Conservation (phyloP, 768 basidiomycete genomes). For the Pleurotus giganteus region DNA sequence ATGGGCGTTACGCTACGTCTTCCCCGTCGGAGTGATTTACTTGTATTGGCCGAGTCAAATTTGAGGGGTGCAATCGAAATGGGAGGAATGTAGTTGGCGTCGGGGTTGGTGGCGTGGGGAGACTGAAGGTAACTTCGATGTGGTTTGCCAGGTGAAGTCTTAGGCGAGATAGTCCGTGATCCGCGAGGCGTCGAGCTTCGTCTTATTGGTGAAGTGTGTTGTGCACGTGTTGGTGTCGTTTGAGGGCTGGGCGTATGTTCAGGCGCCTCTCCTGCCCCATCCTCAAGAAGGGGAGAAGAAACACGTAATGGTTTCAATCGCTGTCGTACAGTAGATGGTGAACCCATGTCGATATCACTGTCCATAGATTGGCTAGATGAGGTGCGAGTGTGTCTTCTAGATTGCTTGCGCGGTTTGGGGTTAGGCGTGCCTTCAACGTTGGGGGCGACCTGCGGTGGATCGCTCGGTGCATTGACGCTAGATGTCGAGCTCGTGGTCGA, state of each 20-base stretch:
- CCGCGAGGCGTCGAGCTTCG: constrained; percentile 11
- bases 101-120: constrained; percentile 45
- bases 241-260: constrained; percentile 13
- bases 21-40: constrained; percentile 12
- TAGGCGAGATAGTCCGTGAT: constrained; percentile 1
- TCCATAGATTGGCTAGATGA: constrained; percentile 18
- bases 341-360: background rate
- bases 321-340: background rate
- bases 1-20: constrained; percentile 51
- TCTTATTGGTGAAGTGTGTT: constrained; percentile 10
- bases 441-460: constrained; percentile 6
- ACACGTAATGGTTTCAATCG: background rate
- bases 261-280: background rate
- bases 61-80: constrained; percentile 20
- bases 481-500: constrained; percentile 19
- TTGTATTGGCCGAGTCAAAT: background rate
- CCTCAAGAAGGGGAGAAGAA: background rate
- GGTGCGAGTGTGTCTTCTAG: constrained; percentile 19
- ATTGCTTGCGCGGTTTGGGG: constrained; percentile 58
- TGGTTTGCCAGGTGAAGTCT: constrained; percentile 23
- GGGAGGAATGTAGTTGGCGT: constrained; percentile 47
- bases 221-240: constrained; percentile 21
- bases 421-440: constrained; percentile 51
- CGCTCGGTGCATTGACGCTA: constrained; percentile 12
- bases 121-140: constrained; percentile 26